Percentiles rank a stretch among this genome's conserved stretches.
Evolutionary conservation across 257 asterid species (phyloP).

Genomic region (Petunia secreta): DNA sequence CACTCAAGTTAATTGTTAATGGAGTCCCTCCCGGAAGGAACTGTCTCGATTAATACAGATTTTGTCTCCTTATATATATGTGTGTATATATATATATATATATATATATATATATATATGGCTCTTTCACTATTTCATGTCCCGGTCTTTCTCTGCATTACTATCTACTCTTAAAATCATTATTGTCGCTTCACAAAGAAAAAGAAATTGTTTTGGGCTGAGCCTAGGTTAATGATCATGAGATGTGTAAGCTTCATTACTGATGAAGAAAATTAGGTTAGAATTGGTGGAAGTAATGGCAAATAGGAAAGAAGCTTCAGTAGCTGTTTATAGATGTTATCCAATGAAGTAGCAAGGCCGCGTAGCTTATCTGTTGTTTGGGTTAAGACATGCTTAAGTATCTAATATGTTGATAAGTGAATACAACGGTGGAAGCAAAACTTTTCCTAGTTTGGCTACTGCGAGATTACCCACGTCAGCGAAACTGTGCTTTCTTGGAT

Average conservation of each 20-base stretch:
- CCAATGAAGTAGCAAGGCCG: background rate
- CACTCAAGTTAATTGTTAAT: background rate
- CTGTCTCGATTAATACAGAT: background rate
- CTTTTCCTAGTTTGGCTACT: background rate
- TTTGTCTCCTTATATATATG: background rate
- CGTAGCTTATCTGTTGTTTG: background rate
- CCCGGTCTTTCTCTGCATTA: background rate
- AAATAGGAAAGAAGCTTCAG: background rate
- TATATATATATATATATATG: background rate
- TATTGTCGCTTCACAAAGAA: no score
- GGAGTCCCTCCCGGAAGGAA: background rate
- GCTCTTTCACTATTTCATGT: background rate
- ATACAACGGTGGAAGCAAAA: background rate
- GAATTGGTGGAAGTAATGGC: background rate
- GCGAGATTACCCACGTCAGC: background rate
- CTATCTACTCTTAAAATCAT: background rate
- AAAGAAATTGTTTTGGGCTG: background rate
- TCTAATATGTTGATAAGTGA: constrained; percentile 2
- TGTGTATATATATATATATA: no score
- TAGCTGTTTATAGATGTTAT: background rate
- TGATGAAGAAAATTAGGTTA: background rate
- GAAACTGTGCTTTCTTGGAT: background rate
- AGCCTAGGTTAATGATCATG: background rate
- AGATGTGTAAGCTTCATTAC: background rate
- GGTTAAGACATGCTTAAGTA: background rate